Evolutionary conservation across 2,329 filamentous ascomycete genomes (phyloP), one percentile per base, ranked within the genome.

Genomic region (Curvularia verruculosa): DNA sequence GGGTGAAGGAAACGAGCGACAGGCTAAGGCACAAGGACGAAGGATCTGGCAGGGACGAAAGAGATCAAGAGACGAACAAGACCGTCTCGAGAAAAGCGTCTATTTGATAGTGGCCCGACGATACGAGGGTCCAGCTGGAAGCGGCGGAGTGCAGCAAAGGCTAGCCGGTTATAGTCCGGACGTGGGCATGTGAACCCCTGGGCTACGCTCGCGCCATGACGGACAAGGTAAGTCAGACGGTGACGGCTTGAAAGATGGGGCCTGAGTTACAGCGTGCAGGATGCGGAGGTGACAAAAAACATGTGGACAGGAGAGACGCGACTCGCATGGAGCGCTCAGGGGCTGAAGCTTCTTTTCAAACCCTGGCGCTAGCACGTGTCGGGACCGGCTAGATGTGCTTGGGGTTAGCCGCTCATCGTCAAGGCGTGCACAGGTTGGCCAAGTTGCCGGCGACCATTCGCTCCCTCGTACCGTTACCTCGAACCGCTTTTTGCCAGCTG

Each of bases 31-130:
- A 52, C 59, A 31, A 36, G 54, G 47, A 19, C 19, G 39, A 43
- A 21, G 46, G 10, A 49, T 50, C 50, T 59, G 46, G 24, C 54
- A 49, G 36, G 51, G 49, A 61, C 60, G 62, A 63, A 51, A 63
- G 45, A 52, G 44, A 43, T 49, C 64, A 64, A 65, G 56, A 56
- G 58, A 57, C 49, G 49, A 63, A 61, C 56, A 62, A 62, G 63
- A 58, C 60, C 55, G n/a, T 19, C 49, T 45, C 54, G 54, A 55
- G 54, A 60, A 60, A 63, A 59, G 54, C 48, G 34, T 29, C 54
- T 40, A 23, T 49, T 55, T 51, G 48, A 49, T 50, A 55, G 49
- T 46, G 52, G 43, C 39, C 53, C 56, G 41, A 46, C 47, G 31
- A 63, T 63, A 66, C 56, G 61, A 54, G 37, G 36, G 40, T 37